A percentile compares a stretch with the other conserved stretches of the same genome.
phyloP scores from a whole-genome alignment of 2,329 filamentous ascomycete species.

The Pestalotiopsis sp. region DNA sequence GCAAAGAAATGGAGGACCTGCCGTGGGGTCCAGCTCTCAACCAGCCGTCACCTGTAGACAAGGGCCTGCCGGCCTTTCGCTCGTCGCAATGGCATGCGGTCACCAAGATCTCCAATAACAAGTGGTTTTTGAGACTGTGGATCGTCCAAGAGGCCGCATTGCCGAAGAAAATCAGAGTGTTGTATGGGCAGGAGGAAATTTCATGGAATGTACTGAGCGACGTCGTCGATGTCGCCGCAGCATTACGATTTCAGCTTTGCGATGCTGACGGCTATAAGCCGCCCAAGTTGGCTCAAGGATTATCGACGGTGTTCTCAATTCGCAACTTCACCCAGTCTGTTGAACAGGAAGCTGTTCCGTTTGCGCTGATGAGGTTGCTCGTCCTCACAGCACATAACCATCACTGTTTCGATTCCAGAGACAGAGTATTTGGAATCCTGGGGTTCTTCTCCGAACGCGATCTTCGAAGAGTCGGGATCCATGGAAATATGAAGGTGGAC shows the following conservation, averaged over 20 bases:
- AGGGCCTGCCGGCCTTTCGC: neutral
- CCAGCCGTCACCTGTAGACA: neutral
- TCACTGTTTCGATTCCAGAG: neutral
- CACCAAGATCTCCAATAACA: neutral
- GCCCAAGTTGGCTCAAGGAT: neutral
- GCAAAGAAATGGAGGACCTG: neutral
- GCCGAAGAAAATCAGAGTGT: neutral
- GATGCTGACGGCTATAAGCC: neutral
- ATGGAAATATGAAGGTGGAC: neutral
- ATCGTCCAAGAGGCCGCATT: neutral
- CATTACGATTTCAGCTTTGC: neutral
- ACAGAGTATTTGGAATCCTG: neutral
- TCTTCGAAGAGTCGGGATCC: neutral
- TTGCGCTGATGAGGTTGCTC: neutral
- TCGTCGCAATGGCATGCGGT: neutral
- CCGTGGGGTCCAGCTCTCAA: neutral
- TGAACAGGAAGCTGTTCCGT: neutral
- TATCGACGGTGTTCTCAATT: neutral
- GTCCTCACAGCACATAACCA: neutral
- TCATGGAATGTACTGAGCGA: neutral
- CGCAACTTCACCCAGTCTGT: neutral
- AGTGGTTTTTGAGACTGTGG: neutral
- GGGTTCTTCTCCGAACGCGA: neutral
- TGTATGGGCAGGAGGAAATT: neutral
- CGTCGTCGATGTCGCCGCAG: neutral